Percentiles rank a stretch among this genome's conserved stretches.
Conservation (phyloP, 2,329 filamentous ascomycete genomes). For the Diaporthe sp. region DNA sequence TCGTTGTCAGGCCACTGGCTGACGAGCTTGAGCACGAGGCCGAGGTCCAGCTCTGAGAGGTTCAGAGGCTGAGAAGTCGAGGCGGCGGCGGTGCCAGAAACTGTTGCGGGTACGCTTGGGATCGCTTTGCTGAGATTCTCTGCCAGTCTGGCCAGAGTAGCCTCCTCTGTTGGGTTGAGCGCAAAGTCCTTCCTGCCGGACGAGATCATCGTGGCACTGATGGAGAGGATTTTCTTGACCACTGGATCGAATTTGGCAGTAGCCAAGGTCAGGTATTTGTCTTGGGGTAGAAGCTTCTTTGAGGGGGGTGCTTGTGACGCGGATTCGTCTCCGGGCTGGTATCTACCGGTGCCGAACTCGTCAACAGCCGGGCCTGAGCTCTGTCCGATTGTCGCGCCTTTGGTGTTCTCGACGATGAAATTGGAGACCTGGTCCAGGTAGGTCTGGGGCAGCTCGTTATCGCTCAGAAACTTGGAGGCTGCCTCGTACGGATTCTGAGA, state of each 20-base stretch:
- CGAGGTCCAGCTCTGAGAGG: slow-evolving; percentile 65
- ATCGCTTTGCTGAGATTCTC: slow-evolving; percentile 72
- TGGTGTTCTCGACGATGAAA: slow-evolving; percentile 91
- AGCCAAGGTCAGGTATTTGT: slow-evolving; percentile 82
- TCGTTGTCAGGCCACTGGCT: slow-evolving; percentile 85
- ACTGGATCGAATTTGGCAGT: slow-evolving; percentile 80
- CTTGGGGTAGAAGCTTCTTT: slow-evolving; percentile 80
- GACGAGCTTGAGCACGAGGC: slow-evolving; percentile 78
- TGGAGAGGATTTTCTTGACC: slow-evolving; percentile 80
- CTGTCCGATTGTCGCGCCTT: slow-evolving; percentile 85
- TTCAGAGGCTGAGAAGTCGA: background rate
- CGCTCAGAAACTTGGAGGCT: slow-evolving; percentile 89
- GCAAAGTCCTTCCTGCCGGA: slow-evolving; percentile 80
- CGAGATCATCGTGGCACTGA: slow-evolving; percentile 80
- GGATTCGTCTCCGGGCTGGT: slow-evolving; percentile 77
- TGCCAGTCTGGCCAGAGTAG: slow-evolving; percentile 71
- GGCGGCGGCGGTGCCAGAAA: slow-evolving; percentile 32
- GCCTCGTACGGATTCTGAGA: slow-evolving; percentile 94
- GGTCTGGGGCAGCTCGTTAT: slow-evolving; percentile 87
- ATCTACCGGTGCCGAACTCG: slow-evolving; percentile 83
- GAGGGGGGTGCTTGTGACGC: slow-evolving; percentile 51
- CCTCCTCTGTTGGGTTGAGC: slow-evolving; percentile 79
- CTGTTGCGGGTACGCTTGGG: slow-evolving; percentile 46
- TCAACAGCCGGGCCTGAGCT: slow-evolving; percentile 68
- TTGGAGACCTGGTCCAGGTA: slow-evolving; percentile 94